These are phyloP conservation scores for Botryotinia globosa DNA, from an alignment of 2,329 filamentous ascomycete species.

Conservation along the genomic window DNA sequence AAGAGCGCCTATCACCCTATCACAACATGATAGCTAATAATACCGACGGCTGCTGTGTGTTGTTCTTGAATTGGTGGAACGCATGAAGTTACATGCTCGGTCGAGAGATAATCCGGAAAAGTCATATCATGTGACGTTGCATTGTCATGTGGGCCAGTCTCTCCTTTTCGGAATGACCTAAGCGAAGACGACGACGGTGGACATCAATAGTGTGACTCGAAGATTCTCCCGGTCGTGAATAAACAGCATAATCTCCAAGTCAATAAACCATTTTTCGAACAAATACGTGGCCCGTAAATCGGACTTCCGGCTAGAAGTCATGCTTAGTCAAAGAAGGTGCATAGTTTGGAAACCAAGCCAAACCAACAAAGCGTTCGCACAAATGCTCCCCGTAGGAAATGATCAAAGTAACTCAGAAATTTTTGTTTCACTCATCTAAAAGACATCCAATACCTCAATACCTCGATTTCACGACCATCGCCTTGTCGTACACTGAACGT, in stretches of 20 bases:
- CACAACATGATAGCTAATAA: not conserved
- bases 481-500: not conserved
- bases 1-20: not conserved
- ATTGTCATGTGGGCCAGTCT: not conserved
- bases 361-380: not conserved
- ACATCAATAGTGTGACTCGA: not conserved
- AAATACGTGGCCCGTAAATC: no score
- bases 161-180: conserved; percentile 2
- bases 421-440: not conserved
- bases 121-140: not conserved
- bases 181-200: not conserved
- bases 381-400: not conserved
- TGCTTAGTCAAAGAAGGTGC: not conserved
- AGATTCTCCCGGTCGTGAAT: not conserved
- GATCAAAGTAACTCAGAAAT: not conserved
- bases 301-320: not conserved
- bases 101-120: conserved; percentile 2
- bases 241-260: fast-evolving
- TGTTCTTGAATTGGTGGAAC: not conserved
- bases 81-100: not conserved
- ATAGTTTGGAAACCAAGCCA: not conserved
- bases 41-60: not conserved
- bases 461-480: not conserved
- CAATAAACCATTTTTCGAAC: not conserved
- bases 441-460: not conserved